phyloP scores from a whole-genome alignment of 495 filamentous ascomycete genomes.

The Rostrohypoxylon terebratum region DNA sequence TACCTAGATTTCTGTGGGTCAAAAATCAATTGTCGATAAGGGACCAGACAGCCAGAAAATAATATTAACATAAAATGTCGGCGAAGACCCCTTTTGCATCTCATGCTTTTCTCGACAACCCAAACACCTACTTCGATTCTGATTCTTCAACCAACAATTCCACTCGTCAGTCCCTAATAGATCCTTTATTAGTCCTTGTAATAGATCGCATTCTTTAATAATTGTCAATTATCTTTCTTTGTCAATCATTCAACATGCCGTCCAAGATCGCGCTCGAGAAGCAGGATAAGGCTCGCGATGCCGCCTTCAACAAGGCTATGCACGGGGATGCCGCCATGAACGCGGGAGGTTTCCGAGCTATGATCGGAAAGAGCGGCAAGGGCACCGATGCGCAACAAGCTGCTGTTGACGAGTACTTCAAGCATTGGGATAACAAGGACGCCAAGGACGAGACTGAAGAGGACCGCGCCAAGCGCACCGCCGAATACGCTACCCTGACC shows the following conservation, averaged over 20 bases:
- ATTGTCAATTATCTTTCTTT: not conserved
- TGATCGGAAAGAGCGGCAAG: conserved; percentile 90
- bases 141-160: not conserved
- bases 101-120: conserved; percentile 9
- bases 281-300: conserved; percentile 90
- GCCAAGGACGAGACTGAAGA: conserved; percentile 85
- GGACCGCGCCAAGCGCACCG: conserved; percentile 82
- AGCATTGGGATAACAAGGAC: conserved; percentile 97
- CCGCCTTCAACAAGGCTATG: conserved; percentile 89
- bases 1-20: not conserved
- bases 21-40: conserved; percentile 41
- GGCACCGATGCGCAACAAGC: conserved; percentile 84
- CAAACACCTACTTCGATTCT: conserved; percentile 15
- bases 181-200: conserved; percentile 1
- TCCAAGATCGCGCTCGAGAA: conserved; percentile 73
- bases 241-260: conserved; percentile 67
- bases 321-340: conserved; percentile 85
- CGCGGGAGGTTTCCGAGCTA: conserved; percentile 79
- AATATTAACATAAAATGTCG: conserved; percentile 40
- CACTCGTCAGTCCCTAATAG: not conserved
- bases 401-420: conserved; percentile 98
- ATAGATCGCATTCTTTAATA: conserved; percentile 7
- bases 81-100: conserved; percentile 20
- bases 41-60: conserved; percentile 27
- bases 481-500: conserved; percentile 94